Conservation (phyloP, 179 eudicot genomes). For the Gypsophila paniculata region DNA sequence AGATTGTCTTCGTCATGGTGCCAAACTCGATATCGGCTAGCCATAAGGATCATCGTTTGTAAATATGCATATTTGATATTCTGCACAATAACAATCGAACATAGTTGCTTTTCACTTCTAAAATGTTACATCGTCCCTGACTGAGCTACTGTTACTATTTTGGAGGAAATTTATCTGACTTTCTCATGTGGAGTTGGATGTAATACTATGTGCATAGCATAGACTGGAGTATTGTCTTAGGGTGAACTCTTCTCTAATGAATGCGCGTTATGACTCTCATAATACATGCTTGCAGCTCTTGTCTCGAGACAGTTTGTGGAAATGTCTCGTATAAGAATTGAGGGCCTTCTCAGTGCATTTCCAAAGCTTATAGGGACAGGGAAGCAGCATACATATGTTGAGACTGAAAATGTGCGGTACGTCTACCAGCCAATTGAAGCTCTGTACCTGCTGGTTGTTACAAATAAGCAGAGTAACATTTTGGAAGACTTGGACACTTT, state of each 20-base stretch:
- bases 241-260: background rate
- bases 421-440: conserved; percentile 92
- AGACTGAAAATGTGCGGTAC: conserved; percentile 95
- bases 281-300: conserved; percentile 54
- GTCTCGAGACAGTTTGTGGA: conserved; percentile 92
- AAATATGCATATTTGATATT: background rate
- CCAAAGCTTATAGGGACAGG: conserved; percentile 96
- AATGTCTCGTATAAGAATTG: conserved; percentile 88
- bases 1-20: background rate
- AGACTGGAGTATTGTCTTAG: background rate
- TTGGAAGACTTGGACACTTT: conserved; percentile 97
- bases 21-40: background rate
- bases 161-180: background rate
- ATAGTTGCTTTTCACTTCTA: background rate
- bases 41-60: background rate
- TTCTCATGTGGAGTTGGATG: background rate
- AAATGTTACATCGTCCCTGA: background rate
- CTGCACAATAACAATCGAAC: background rate
- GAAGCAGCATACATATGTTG: conserved; percentile 91
- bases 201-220: background rate
- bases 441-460: conserved; percentile 76
- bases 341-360: conserved; percentile 89
- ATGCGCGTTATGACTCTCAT: conserved; percentile 1
- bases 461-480: conserved; percentile 96
- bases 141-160: background rate